Percentiles rank a stretch among this genome's conserved stretches.
These are phyloP conservation scores for Plenodomus tracheiphilus DNA, from an alignment of 2,329 filamentous ascomycete species.

Conservation along the genomic window DNA sequence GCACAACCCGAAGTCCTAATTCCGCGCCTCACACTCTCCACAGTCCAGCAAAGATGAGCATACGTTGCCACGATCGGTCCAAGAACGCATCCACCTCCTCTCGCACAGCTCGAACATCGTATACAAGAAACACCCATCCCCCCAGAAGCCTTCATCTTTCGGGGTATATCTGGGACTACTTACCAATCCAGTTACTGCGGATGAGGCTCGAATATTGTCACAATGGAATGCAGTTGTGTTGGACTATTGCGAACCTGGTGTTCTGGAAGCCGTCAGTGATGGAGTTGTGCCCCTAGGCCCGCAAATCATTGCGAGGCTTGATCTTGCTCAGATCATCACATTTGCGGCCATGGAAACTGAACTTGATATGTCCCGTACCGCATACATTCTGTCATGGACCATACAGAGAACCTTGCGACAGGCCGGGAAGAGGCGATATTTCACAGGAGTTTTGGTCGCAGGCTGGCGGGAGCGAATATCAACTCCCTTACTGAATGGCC, in stretches of 20 bases:
- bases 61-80: constrained; percentile 30
- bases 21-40: constrained; percentile 7
- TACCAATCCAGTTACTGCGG: constrained; percentile 26
- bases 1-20: background rate
- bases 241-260: constrained; percentile 33
- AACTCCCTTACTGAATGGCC: constrained; percentile 32
- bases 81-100: constrained; percentile 35
- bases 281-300: constrained; percentile 27
- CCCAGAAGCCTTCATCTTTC: constrained; percentile 38
- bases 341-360: constrained; percentile 25
- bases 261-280: constrained; percentile 36
- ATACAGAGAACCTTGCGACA: constrained; percentile 29
- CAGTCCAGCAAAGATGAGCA: constrained; percentile 20
- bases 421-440: constrained; percentile 29
- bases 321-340: constrained; percentile 31
- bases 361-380: constrained; percentile 28
- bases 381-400: constrained; percentile 29
- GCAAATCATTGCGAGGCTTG: constrained; percentile 39
- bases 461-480: constrained; percentile 39
- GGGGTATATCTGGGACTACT: constrained; percentile 41
- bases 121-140: constrained; percentile 20
- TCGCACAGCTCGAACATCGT: constrained; percentile 23
- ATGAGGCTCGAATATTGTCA: constrained; percentile 30
- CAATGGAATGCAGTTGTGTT: constrained; percentile 41
- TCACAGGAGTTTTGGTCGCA: constrained; percentile 40